Conservation (phyloP, 2,329 filamentous ascomycete species). For the Talaromyces islandicus region DNA sequence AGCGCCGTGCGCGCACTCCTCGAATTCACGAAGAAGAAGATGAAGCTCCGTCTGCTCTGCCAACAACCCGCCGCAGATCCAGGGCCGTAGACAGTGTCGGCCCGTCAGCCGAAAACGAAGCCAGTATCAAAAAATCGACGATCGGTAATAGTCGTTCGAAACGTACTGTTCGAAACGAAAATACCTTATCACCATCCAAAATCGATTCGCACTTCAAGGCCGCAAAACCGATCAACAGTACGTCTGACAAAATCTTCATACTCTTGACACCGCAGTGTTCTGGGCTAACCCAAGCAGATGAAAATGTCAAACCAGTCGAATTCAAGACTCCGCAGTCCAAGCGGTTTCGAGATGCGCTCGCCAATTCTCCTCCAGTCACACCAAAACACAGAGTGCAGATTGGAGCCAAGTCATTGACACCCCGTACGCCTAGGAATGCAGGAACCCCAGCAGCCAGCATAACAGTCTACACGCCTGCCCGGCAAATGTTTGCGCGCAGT, state of each 20-base stretch:
- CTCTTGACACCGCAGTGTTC: neutral
- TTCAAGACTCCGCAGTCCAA: slow-evolving; percentile 49
- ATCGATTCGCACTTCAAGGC: slow-evolving; percentile 40
- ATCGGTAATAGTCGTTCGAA: slow-evolving; percentile 41
- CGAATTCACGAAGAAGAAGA: slow-evolving; percentile 35
- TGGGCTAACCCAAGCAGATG: slow-evolving; percentile 29
- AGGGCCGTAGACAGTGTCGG: slow-evolving; percentile 23
- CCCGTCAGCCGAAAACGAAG: slow-evolving; percentile 24
- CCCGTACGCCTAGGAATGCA: slow-evolving; percentile 71
- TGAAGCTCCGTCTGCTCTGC: slow-evolving; percentile 16
- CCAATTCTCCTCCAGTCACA: slow-evolving; percentile 63
- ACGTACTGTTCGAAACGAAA: slow-evolving; percentile 38
- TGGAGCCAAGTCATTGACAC: slow-evolving; percentile 66
- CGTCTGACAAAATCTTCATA: slow-evolving; percentile 4
- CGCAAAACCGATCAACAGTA: slow-evolving; percentile 34
- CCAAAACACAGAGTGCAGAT: slow-evolving; percentile 80
- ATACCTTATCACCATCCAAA: slow-evolving; percentile 41
- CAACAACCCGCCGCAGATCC: slow-evolving; percentile 30
- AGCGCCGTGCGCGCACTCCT: slow-evolving; percentile 42
- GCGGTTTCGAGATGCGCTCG: slow-evolving; percentile 68
- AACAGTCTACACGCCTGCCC: slow-evolving; percentile 79
- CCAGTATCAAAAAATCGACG: slow-evolving; percentile 15
- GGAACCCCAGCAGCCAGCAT: slow-evolving; percentile 58
- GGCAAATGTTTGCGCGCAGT: slow-evolving; percentile 79
- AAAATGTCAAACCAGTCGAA: slow-evolving; percentile 34